Conservation (phyloP, 148 eudicot genomes). For the Camellia granthamiana region DNA sequence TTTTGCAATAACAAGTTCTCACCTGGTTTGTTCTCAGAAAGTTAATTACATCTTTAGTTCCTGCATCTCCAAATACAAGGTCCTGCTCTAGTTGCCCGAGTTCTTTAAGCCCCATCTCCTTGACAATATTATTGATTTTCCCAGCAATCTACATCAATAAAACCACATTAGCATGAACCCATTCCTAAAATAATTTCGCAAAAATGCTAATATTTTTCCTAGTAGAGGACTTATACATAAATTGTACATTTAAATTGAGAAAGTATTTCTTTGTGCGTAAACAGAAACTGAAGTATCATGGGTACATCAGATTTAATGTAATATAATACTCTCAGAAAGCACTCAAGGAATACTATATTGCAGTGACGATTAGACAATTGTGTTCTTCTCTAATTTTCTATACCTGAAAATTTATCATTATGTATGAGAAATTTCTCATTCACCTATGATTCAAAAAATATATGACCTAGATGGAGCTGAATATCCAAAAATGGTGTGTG, state of each 20-base stretch:
- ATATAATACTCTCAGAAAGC: neutral
- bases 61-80: conserved; percentile 97
- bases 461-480: neutral
- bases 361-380: neutral
- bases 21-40: conserved; percentile 76
- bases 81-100: conserved; percentile 95
- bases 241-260: neutral
- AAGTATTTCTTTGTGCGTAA: neutral
- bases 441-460: neutral
- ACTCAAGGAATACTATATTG: neutral
- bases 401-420: no score
- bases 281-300: neutral
- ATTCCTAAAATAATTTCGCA: neutral
- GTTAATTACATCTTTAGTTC: conserved; percentile 82
- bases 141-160: conserved; percentile 75
- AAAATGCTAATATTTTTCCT: neutral
- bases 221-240: neutral
- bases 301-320: neutral
- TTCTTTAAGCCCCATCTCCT: conserved; percentile 77
- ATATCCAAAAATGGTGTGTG: neutral
- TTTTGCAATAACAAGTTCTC: conserved; percentile 5
- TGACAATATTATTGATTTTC: conserved; percentile 69
- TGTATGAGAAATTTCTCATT: no score
- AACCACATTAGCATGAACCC: conserved; percentile 17
- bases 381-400: neutral